Evolutionary conservation across 2,329 filamentous ascomycete genomes (phyloP), one percentile per base, ranked within the genome.

Genomic region (Chaetomium sp.): DNA sequence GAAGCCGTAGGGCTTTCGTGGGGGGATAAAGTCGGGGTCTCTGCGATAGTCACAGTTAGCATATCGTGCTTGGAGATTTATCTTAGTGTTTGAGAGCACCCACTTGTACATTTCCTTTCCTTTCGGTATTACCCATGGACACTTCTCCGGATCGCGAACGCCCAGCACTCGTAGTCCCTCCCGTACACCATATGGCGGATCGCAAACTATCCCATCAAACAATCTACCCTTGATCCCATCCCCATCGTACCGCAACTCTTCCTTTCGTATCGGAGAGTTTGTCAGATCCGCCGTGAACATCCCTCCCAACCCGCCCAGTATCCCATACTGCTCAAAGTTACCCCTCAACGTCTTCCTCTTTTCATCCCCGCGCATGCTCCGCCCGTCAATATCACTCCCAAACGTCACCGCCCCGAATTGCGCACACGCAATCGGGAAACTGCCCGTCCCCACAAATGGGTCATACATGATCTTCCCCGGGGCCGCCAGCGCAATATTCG

Each of bases 371-470:
- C 91, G 80, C 52, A 97, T 89, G 63, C 87, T 91, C 12, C 94
- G 81, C 1, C 91, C 91, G 69, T 99, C 94, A 57, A 99, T 96
- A 70, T 99, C 94, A 64, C 88, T 92, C 5, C 94, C 94, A 67
- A 89, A 86, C 0, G 86, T 84, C 11, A 88, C 69, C 1, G 91
- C 90, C 1, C 94, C 94, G 65, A 95, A 96, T 70, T 96, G 87
- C 1, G 91, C 88, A 64, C 89, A 92, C 0, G 94, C 90, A 32
- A 99, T 76, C 1, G 90, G 88, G 67, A 99, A 97, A 53, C 90
- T 92, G 5, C 92, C 94, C 0, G 94, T 97, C 4, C 94, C 94
- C 57, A 94, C 91, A 67, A 99, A 99, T 0, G 94, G 94, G 64
- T 99, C 94, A 66, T 92, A 96, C 65, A 95, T 89, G 2, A 97